Evolutionary conservation across 2,329 filamentous ascomycete species (phyloP), one percentile per base, ranked within the genome.

Genomic region (Juglanconis juglandina): DNA sequence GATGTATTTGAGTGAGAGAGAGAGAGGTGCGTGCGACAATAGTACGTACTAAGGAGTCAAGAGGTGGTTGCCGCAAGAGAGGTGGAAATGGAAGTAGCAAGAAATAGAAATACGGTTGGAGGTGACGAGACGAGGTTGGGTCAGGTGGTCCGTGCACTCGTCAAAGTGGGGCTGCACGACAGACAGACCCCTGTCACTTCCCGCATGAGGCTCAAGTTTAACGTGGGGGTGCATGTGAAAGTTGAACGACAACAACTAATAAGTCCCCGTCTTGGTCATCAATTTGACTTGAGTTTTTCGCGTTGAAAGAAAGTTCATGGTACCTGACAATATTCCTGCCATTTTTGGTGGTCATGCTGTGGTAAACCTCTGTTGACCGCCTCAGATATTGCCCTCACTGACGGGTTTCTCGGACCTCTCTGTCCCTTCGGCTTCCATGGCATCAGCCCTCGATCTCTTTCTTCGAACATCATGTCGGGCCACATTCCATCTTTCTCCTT

Each of bases 151-250:
- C 60, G 53, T 57, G 60, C 60, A 56, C 58, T 17, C 24, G 24
- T 24, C 24, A 24, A 24, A 50, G 48, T 35, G 34, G 46, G 46
- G 60, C 33, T 24, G 4, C 4, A 8, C 14, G 17, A 41, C 44
- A 48, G 11, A 48, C 35, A 48, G 11, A 48, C 35, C 32, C 50
- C 49, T 42, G 59, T 51, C 37, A 17, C 33, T 10, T 47, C 41
- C 39, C 46, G 50, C 49, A 47, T 58, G 60, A 63, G 61, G 53
- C 61, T 63, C 61, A 44, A 14, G 24, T 30, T 33, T 6, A 17
- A 35, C 49, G 32, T 47, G 46, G 46, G 56, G 54, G 33, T 7
- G 32, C 9, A 24, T 8, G 17, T 47, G 49, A 46, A 44, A 52
- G 33, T 37, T 30, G n/a, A 33, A 10, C 44, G 44, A 46, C 42